Conservation (phyloP, 805 yeast genomes). For the Nakazawaea siamensis region DNA sequence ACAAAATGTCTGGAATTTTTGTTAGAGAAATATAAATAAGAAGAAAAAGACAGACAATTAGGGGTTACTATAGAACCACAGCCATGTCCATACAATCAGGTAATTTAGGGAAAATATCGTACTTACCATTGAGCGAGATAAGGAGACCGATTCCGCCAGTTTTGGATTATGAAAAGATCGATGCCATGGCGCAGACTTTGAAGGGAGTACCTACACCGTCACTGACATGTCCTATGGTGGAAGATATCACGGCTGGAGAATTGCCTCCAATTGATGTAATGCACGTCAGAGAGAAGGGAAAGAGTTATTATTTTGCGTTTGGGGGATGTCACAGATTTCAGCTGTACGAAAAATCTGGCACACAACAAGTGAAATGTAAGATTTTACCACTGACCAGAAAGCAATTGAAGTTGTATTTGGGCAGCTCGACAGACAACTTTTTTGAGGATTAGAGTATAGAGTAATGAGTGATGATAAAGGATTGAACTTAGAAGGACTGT, state of each 20-base stretch:
- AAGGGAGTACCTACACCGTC: slow-evolving; percentile 59
- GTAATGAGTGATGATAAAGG: no score
- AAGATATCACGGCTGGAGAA: slow-evolving; percentile 47
- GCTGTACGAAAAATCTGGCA: slow-evolving; percentile 54
- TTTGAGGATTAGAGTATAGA: no score
- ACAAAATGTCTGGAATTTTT: no score
- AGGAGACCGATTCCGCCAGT: slow-evolving; percentile 83
- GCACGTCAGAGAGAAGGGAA: slow-evolving; percentile 54
- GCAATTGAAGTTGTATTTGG: slow-evolving; percentile 63
- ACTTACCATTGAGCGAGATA: slow-evolving; percentile 60
- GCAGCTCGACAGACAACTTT: slow-evolving; percentile 52
- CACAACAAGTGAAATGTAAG: slow-evolving; percentile 54
- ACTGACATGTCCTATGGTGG: slow-evolving; percentile 40
- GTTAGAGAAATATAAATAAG: no score
- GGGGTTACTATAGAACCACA: neutral
- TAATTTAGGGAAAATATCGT: slow-evolving; percentile 38
- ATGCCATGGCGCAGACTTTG: slow-evolving; percentile 68
- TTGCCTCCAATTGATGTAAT: slow-evolving; percentile 80
- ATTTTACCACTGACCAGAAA: slow-evolving; percentile 67
- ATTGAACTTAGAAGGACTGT: no score
- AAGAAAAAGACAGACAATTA: neutral
- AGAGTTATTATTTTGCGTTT: slow-evolving; percentile 65
- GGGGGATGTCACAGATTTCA: slow-evolving; percentile 91
- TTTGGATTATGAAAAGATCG: slow-evolving; percentile 63
- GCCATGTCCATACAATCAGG: slow-evolving; percentile 67